Base-by-base conservation (phyloP, 345 rosid species). In the Eucalyptus regnans region DNA sequence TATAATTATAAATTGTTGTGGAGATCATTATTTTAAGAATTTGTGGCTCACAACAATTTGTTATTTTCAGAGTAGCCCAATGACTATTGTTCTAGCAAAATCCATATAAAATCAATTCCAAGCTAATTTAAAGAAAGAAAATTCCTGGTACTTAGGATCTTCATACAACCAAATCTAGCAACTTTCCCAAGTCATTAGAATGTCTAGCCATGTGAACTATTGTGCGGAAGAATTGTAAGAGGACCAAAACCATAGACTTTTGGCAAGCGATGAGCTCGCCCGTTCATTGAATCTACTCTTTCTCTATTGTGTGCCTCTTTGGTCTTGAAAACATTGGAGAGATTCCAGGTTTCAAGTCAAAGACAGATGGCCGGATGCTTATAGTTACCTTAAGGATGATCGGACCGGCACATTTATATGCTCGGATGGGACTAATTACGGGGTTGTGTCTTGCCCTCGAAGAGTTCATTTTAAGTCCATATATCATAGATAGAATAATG, bases 41-140 rank as follows among this genome's bases (percentile, higher is more conserved):
- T 54, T 54, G 60, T 54, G 11, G 2, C 11, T 22, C 12, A 54
- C 17, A 54, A 54, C 0, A 54, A 54, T 7, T 18, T 54, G 1
- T 54, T 54, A 20, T 54, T 54, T 8, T 54, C 5, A 54, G 0
- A 54, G 0, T 54, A 54, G 0, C 11, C 10, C 11, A 54, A 54
- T 18, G 11, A 54, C 10, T 54, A 0, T 54, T 54, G 2, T 54
- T 10, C 10, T 20, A 54, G 58, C 58, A 54, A 54, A 54, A 54
- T 2, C 1, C n/a, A 25, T 58, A 2, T 33, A 64, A 64, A 64
- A 8, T 64, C 4, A 33, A 10, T n/a, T 64, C 5, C 37, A n/a
- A 64, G 18, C 76, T n/a, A 64, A 64, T 14, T 33, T 64, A 64
- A n/a, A 7, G 9, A 15, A 66, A 66, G 41, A 31, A 66, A 66